Evolutionary conservation across 2,329 filamentous ascomycete species (phyloP).

Genomic region (Penicillium sp.): DNA sequence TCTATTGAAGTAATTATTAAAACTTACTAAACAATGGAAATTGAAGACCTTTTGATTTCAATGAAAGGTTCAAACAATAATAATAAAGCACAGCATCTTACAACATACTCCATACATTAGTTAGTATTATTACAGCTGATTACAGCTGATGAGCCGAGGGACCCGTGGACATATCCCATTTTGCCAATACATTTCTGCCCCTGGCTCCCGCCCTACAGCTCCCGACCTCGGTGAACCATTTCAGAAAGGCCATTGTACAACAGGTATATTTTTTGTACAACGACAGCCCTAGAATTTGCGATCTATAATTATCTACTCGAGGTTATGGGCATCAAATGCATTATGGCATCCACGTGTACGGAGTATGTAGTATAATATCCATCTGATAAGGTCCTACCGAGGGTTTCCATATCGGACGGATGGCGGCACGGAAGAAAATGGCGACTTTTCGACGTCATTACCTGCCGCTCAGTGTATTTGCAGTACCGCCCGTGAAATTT

Average conservation of each 20-base stretch:
- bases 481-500: constrained; percentile 4
- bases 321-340: neutral
- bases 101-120: neutral
- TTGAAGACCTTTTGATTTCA: too few relatives aligned
- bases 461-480: constrained; percentile 10
- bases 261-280: neutral
- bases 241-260: constrained; percentile 15
- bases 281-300: neutral
- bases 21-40: neutral
- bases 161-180: neutral
- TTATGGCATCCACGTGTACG: neutral
- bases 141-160: constrained; percentile 7
- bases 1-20: neutral
- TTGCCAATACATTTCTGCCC: constrained; percentile 5
- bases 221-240: constrained; percentile 27
- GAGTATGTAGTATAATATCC: neutral
- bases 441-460: constrained; percentile 36
- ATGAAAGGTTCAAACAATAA: neutral
- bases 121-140: neutral
- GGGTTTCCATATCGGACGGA: constrained; percentile 17
- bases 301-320: neutral
- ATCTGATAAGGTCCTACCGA: constrained; percentile 9
- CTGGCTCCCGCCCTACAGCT: constrained; percentile 10
- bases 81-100: neutral
- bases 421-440: constrained; percentile 25